A percentile compares a stretch with the other conserved stretches of the same genome.
Conservation (phyloP, 345 rosid genomes). For the Eutrema yunnanense region DNA sequence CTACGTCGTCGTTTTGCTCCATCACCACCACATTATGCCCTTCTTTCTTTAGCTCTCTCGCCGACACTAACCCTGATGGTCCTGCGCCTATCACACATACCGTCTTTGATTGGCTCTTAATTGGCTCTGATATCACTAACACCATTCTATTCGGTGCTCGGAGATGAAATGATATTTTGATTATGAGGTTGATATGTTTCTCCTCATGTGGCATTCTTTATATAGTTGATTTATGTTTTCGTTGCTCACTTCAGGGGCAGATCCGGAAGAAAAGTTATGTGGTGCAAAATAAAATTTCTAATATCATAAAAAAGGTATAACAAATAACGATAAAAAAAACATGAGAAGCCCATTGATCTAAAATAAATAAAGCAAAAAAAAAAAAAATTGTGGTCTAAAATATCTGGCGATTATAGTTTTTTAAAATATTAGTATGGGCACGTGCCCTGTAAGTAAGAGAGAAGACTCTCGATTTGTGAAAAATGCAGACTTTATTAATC, state of each 20-base stretch:
- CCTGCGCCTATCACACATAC: conserved; percentile 95
- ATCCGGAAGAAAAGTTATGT: too few relatives aligned
- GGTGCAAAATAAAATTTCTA: too few relatives aligned
- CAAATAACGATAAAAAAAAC: too few relatives aligned
- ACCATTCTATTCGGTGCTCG: conserved; percentile 1
- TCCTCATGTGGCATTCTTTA: background rate
- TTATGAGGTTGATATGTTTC: background rate
- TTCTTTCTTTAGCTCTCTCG: conserved; percentile 72
- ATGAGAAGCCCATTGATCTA: too few relatives aligned
- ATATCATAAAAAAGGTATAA: too few relatives aligned
- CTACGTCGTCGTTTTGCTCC: conserved; percentile 76
- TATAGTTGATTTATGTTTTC: background rate
- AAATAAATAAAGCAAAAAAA: too few relatives aligned
- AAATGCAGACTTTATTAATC: too few relatives aligned
- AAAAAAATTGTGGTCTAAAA: too few relatives aligned
- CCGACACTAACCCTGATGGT: conserved; percentile 77
- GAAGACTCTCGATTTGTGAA: too few relatives aligned
- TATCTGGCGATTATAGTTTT: too few relatives aligned
- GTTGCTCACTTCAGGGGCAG: background rate
- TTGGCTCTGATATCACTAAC: conserved; percentile 1
- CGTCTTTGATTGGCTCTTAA: conserved; percentile 12
- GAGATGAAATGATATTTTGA: background rate
- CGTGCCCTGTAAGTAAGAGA: background rate
- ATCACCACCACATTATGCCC: conserved; percentile 61
- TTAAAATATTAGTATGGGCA: too few relatives aligned